phyloP scores from a whole-genome alignment of 2,329 filamentous ascomycete species.

The Talaromyces amestolkiae region DNA sequence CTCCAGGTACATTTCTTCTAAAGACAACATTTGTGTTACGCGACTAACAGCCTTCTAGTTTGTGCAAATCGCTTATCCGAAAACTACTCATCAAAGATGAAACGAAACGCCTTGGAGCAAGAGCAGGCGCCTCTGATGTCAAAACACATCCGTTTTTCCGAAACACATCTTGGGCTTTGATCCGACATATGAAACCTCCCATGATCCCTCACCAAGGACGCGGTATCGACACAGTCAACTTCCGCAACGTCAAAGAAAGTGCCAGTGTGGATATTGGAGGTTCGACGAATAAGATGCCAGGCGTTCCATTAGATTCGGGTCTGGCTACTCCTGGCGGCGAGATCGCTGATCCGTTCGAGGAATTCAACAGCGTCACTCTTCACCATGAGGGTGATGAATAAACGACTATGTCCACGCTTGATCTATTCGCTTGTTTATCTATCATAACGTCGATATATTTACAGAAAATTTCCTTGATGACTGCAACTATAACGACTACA shows the following conservation, averaged over 20 bases:
- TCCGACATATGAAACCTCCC: conserved; percentile 95
- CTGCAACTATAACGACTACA: conserved; percentile 9
- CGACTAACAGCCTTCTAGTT: conserved; percentile 49
- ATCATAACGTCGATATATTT: neutral
- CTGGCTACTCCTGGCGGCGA: conserved; percentile 82
- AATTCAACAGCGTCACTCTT: conserved; percentile 97
- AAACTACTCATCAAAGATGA: conserved; percentile 99
- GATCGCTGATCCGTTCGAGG: conserved; percentile 85
- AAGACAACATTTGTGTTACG: neutral
- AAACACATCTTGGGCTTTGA: conserved; percentile 91
- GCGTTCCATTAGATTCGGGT: conserved; percentile 82
- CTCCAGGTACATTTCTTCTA: conserved; percentile 69
- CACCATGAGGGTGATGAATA: conserved; percentile 88
- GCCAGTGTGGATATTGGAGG: conserved; percentile 74
- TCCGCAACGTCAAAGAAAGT: conserved; percentile 96
- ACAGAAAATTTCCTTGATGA: conserved; percentile 12
- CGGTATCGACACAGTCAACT: conserved; percentile 92
- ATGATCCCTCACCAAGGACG: conserved; percentile 91
- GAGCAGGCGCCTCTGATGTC: conserved; percentile 93
- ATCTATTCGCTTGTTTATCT: neutral
- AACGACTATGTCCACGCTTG: neutral
- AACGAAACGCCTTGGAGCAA: conserved; percentile 84
- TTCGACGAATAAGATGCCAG: conserved; percentile 56
- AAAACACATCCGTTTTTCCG: conserved; percentile 96
- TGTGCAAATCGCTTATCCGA: conserved; percentile 94